Evolutionary conservation across 2,329 filamentous ascomycete genomes (phyloP), one percentile per base, ranked within the genome.

Genomic region (Madurella mycetomatis): DNA sequence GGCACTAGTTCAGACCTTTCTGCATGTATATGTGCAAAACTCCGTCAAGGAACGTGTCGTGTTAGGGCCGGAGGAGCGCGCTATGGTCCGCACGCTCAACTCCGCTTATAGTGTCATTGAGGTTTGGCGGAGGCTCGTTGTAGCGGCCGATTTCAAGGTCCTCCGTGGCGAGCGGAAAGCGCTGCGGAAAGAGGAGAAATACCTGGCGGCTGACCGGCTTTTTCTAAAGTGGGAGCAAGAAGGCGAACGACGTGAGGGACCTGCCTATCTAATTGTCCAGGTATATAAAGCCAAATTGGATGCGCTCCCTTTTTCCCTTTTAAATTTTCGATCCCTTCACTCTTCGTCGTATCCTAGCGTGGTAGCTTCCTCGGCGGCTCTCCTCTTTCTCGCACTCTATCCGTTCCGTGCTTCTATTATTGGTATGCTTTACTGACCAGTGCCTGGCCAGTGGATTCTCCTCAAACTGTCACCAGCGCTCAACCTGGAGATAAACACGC

Each of bases 51-150:
- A 51, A 51, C 34, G 34, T 46, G 16, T 51, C n/a, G n/a, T 51
- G 15, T 42, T 51, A 45, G 42, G 49, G 49, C 49, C 34, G 17
- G 13, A 51, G 34, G 42, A 51, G 49, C 42, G 34, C 34, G 19
- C 34, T 31, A 51, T 51, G 18, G 34, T 51, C 41, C 31, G 31
- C 15, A 46, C 13, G 9, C 12, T 51, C n/a, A 51, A 51, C 31
- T 46, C 49, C 39, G 16, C 42, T 41, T 52, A 52, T 41, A 52
- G 49, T 16, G 43, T 52, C 43, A 52, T 52, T 52, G 25, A 52
- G 49, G 49, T 52, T 52, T 52, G 18, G 49, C 37, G 37, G 49
- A 52, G 43, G 43, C 49, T 52, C 11, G 25, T 52, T 12, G 37
- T n/a, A 53, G 25, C 31, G 15, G 50, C 44, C 45, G 44, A 53